Evolutionary conservation across 768 basidiomycete species (phyloP).

Genomic region (Dentipellis fragilis): DNA sequence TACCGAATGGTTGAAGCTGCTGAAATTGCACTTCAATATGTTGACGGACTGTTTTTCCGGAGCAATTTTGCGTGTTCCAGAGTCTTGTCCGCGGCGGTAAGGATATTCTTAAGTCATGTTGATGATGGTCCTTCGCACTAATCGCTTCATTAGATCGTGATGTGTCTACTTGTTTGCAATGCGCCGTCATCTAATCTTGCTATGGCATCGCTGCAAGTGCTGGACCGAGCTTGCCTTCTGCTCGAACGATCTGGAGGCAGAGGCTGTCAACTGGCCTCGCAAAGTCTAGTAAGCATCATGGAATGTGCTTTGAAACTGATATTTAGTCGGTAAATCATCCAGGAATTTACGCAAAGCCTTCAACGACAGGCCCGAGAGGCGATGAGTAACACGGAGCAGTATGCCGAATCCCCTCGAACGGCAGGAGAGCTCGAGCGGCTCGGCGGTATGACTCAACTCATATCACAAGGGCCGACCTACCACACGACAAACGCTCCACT

Average conservation of each 20-base stretch:
- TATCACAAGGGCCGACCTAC: neutral
- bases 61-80: constrained; percentile 56
- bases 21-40: constrained; percentile 27
- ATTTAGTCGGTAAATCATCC: neutral
- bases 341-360: constrained; percentile 22
- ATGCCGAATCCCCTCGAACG: constrained; percentile 4
- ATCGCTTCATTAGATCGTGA: constrained; percentile 29
- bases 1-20: constrained; percentile 52
- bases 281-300: constrained; percentile 6
- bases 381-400: constrained; percentile 13
- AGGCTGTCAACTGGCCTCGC: constrained; percentile 18
- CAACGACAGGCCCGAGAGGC: constrained; percentile 22
- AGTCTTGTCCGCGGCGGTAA: constrained; percentile 52
- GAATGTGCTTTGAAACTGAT: neutral
- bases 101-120: constrained; percentile 16
- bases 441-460: constrained; percentile 20
- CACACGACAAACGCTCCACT: neutral
- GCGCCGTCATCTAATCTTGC: constrained; percentile 28
- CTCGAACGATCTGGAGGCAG: constrained; percentile 19
- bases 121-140: neutral
- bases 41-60: constrained; percentile 32
- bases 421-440: constrained; percentile 23
- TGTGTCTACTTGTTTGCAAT: constrained; percentile 27
- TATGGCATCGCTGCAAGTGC: constrained; percentile 24
- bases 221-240: constrained; percentile 22